Evolutionary conservation across 23 red algal genomes (phyloP), one percentile per base, ranked within the genome.

Genomic region (Agarophyton chilense): DNA sequence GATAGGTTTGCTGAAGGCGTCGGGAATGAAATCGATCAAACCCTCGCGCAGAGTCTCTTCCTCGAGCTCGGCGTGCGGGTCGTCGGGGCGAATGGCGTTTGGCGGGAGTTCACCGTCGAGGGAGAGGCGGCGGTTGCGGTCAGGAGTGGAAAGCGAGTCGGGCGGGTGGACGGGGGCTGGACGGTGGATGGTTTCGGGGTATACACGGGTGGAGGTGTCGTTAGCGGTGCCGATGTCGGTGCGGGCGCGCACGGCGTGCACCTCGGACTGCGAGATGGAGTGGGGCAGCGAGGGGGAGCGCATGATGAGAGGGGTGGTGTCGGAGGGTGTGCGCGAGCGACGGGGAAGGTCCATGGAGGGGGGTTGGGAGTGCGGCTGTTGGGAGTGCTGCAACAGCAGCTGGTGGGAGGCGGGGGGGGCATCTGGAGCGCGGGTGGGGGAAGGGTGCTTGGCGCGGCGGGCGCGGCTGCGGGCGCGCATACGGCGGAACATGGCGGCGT

Each of bases 61-160:
- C 45, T 52, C 58, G 16, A 72, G 52, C 40, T 60, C 40, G 57
- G 61, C 31, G 46, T 68, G 49, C 13, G 55, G 74, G 49, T 70
- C 57, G 36, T 91, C 77, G 39, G 87, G 87, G 26, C 74, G 74
- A 21, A 91, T 67, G 25, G 87, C 87, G 56, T 55, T 72, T 6
- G 71, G 72, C 41, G 87, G 87, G 17, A 91, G 76, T 25, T 81
- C 77, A 22, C 87, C 87, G 49, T 91, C 87, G 13, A 91, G 87
- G 1, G 87, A 91, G 38, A 91, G 74, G 31, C 87, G 87, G 46
- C 74, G 87, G 87, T 78, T 47, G 51, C 58, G 72, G 58, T 79
- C 58, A 42, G 58, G 36, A 25, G 26, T 56, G 65, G 77, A 63
- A 21, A 81, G 26, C 42, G 32, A 17, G 52, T 81, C 46, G 77